These are phyloP conservation scores for Plectranthus barbatus DNA, from an alignment of 257 asterid species.

Conservation along the genomic window DNA sequence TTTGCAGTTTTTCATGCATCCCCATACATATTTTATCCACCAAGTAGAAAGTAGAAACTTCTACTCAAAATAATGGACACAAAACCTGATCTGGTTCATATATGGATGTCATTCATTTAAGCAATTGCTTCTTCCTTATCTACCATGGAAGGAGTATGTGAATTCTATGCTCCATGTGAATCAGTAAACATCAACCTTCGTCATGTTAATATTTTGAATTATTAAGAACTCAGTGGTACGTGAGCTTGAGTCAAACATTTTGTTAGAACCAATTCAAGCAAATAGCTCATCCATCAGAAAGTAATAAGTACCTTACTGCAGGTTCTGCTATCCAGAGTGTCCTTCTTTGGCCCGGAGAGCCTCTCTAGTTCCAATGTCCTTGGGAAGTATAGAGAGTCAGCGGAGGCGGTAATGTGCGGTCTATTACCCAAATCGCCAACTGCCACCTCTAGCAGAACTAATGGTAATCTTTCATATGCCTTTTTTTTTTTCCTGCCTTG, in stretches of 20 bases:
- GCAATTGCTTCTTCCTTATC: background rate
- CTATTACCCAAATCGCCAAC: conserved; percentile 86
- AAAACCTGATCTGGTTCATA: too few relatives aligned
- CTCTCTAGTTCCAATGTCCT: conserved; percentile 47
- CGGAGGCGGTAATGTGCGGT: conserved; percentile 98
- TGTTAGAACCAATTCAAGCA: background rate
- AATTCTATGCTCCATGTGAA: background rate
- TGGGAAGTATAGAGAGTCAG: conserved; percentile 57
- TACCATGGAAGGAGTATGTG: background rate
- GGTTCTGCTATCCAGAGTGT: conserved; percentile 86
- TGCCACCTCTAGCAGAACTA: conserved; percentile 76
- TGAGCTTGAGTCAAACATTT: background rate
- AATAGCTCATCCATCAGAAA: background rate
- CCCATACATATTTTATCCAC: too few relatives aligned
- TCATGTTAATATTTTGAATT: background rate
- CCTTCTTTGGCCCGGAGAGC: conserved; percentile 67
- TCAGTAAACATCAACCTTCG: background rate
- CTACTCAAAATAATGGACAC: background rate
- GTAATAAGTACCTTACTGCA: conserved; percentile 20
- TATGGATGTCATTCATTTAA: background rate
- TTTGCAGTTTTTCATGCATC: too few relatives aligned
- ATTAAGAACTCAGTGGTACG: background rate
- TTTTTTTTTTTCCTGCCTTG: background rate
- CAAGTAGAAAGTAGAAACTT: too few relatives aligned
- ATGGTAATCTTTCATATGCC: conserved; percentile 43